Base-by-base conservation (phyloP, 768 basidiomycete genomes). In the Chalciporus chontae region DNA sequence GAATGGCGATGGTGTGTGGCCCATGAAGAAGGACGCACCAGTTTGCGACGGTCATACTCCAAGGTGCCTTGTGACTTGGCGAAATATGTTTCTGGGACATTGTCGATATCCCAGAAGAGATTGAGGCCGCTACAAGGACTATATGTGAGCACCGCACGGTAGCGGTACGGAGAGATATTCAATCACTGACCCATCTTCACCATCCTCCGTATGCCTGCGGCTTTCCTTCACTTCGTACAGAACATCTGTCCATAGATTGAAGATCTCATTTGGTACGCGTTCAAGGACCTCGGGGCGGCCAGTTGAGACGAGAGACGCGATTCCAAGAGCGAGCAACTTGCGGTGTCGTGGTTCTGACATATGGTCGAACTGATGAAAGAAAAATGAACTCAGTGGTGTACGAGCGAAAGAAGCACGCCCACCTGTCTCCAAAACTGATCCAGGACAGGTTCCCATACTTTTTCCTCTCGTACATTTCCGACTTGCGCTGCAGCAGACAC, bases 221-320 rank as follows among this genome's bases (percentile, higher is more conserved):
- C 81, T 81, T 67, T 94, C 93, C 60, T 84, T 87, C 44, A 94
- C 75, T 64, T 94, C 91, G 13, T 85, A 87, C 46, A 94, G 83
- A 5, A 94, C 92, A 54, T 94, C 92, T 34, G 87, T 71, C 92
- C 92, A 95, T 24, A 93, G 69, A 59, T 90, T 87, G 66, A 90
- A 88, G 21, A 91, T 80, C 57, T 94, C 92, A 3, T 75, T 77
- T 13, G 81, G 76, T 21, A 95, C 69, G 17, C 87, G 78, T 26
- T 78, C 73, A 9, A 95, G 78, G 10, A 92, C 83, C 58, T 90
- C 85, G 0, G 77, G 76, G 18, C 81, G 78, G 11, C 81, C 89
- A 0, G 90, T 90, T 0, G 88, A 80, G 31, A 90, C 82, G 3
- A 94, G 76, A 39, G 78, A 73, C 3, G 89, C 88, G 39, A 90